These are phyloP conservation scores for Bromus sterilis DNA, from an alignment of 176 grass and related monocot species.

Conservation along the genomic window DNA sequence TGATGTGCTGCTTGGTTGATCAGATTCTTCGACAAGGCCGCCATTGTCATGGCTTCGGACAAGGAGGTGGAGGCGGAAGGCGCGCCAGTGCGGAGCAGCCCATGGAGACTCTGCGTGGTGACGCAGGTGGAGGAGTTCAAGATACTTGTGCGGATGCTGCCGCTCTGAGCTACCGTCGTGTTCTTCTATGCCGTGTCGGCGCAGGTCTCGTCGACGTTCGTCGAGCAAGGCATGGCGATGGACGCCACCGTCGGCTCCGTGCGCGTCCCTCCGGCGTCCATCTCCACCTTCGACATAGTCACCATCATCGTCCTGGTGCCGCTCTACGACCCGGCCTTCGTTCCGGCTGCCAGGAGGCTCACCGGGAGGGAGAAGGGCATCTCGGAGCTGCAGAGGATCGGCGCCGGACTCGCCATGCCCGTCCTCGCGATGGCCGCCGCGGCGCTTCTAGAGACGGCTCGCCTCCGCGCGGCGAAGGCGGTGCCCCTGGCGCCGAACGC, in stretches of 20 bases:
- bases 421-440: slow-evolving; percentile 20
- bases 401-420: background rate
- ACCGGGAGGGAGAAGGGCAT: slow-evolving; percentile 5
- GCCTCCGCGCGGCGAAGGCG: background rate
- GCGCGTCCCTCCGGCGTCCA: slow-evolving; percentile 8
- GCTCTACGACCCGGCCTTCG: slow-evolving; percentile 3
- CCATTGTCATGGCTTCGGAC: background rate
- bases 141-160: slow-evolving; percentile 21
- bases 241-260: background rate
- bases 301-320: slow-evolving; percentile 8
- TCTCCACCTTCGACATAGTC: slow-evolving; percentile 11
- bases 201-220: slow-evolving; percentile 23
- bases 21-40: slow-evolving; percentile 37
- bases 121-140: slow-evolving; percentile 30
- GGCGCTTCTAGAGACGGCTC: background rate
- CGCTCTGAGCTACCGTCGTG: background rate
- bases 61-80: background rate
- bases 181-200: slow-evolving; percentile 14
- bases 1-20: background rate
- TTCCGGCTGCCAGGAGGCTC: background rate
- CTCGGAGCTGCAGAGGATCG: slow-evolving; percentile 7
- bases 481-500: background rate
- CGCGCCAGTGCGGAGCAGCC: background rate
- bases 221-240: slow-evolving; percentile 24
- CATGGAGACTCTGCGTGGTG: slow-evolving; percentile 16